These are phyloP conservation scores for Beta corolliflora DNA, from an alignment of 179 eudicot species.

Conservation along the genomic window DNA sequence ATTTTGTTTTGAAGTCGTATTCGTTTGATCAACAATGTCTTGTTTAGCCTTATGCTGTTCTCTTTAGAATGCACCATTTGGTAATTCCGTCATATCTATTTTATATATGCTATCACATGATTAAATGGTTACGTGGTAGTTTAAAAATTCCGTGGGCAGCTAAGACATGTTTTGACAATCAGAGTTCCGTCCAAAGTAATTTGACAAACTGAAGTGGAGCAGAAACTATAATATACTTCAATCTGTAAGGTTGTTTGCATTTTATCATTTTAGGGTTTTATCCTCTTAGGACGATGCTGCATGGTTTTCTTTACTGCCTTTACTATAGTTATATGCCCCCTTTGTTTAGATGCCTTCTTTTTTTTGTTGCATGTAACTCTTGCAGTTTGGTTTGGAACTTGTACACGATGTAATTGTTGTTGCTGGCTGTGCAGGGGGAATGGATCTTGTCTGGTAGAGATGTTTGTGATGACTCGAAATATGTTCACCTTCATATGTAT, in stretches of 20 bases:
- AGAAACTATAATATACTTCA: not conserved
- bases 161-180: not conserved
- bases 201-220: not conserved
- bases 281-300: not conserved
- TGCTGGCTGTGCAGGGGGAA: constrained; percentile 68
- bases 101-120: not conserved
- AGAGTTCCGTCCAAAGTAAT: not conserved
- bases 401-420: not conserved
- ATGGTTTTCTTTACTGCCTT: constrained; percentile 3
- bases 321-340: not conserved
- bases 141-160: not conserved
- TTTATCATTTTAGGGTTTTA: not conserved
- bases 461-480: constrained; percentile 46
- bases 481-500: constrained; percentile 73
- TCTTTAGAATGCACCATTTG: constrained; percentile 5
- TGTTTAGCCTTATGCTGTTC: not conserved
- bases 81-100: constrained; percentile 6
- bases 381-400: too few relatives aligned
- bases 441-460: constrained; percentile 90
- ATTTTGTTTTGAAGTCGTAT: not conserved
- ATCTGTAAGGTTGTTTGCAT: not conserved
- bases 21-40: not conserved
- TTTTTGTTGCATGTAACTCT: not conserved
- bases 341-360: not conserved
- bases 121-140: not conserved